Base-by-base conservation (phyloP, 192 early-diverging fungal genomes). In the Pilaira anomala region DNA sequence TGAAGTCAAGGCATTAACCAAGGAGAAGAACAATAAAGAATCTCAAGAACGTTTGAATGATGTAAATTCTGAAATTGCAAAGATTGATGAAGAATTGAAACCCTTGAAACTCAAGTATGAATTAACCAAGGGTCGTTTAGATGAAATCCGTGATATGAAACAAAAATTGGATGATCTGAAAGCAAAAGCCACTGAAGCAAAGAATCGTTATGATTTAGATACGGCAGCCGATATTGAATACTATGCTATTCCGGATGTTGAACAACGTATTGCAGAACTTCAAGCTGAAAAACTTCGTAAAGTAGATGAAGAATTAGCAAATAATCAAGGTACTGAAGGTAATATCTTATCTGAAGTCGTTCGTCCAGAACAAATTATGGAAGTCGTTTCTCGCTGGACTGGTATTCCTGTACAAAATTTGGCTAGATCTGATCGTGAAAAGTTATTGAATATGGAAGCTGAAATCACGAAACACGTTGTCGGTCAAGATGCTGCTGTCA, bases 351-450 rank as follows among this genome's bases (percentile, higher is more conserved):
- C 89, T 45, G 93, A 97, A 29, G 78, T 89, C 4, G 95, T 99
- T 5, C 85, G 87, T 11, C 87, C 93, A 0, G 94, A 98, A 68
- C 91, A 96, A 69, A 92, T 99, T 54, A 90, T 85, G 54, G 96
- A 97, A 65, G 91, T 99, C 33, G 91, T 99, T 16, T 83, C 93
- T 13, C 80, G 93, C 3, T 97, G 94, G 95, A 99, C 97, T 7
- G 95, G 95, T 16, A 99, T 99, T 48, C 97, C 97, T 0, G 93
- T 98, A 26, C 84, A 90, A 69, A 76, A 87, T 16, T 82, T 99
- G 60, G 89, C 83, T 63, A 93, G 93, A 75, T 85, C 86, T 29
- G 90, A 98, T 73, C 81, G 87, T 7, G 92, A 95, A 22, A 88
- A 93, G 29, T 75, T 99, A 39, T 77, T 99, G 52, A 62, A 85